phyloP scores from a whole-genome alignment of 352 stramenopile genomes.

The Phytophthora parvispora region DNA sequence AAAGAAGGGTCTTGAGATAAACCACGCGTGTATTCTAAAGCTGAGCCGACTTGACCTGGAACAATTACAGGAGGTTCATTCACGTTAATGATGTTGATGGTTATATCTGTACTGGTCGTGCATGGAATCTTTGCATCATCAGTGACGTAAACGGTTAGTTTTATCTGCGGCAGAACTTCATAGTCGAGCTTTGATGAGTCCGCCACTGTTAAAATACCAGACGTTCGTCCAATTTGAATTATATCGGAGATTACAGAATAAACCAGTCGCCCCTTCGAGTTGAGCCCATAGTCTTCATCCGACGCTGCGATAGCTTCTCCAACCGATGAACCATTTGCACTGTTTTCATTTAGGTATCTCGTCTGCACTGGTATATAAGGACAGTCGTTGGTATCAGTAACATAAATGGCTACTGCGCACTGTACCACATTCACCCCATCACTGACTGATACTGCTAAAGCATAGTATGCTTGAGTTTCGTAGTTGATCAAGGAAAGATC shows the following conservation, averaged over 20 bases:
- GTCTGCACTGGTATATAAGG: conserved; percentile 38
- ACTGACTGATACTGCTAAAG: conserved; percentile 17
- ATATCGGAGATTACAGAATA: conserved; percentile 25
- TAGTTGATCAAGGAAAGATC: conserved; percentile 27
- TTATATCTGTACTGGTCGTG: conserved; percentile 20
- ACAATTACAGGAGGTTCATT: conserved; percentile 56
- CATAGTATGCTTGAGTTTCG: conserved; percentile 21
- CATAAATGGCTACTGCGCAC: conserved; percentile 38
- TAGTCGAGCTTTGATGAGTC: conserved; percentile 26
- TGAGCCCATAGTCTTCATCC: conserved; percentile 32
- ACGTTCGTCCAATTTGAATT: conserved; percentile 23
- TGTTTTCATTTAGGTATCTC: conserved; percentile 57
- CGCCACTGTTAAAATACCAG: conserved; percentile 9
- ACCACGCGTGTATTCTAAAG: conserved; percentile 49
- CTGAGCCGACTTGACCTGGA: conserved; percentile 31
- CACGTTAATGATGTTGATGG: conserved; percentile 39
- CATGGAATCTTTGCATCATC: conserved; percentile 31
- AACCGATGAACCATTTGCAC: conserved; percentile 27
- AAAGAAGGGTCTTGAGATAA: conserved; percentile 27
- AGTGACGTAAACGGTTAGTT: conserved; percentile 22
- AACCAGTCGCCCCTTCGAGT: conserved; percentile 10
- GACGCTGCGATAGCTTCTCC: conserved; percentile 21
- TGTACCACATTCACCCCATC: conserved; percentile 32
- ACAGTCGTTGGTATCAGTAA: conserved; percentile 67
- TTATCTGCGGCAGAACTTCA: conserved; percentile 11